These are phyloP conservation scores for Glonium stellatum DNA, from an alignment of 495 filamentous ascomycete species.

Conservation along the genomic window DNA sequence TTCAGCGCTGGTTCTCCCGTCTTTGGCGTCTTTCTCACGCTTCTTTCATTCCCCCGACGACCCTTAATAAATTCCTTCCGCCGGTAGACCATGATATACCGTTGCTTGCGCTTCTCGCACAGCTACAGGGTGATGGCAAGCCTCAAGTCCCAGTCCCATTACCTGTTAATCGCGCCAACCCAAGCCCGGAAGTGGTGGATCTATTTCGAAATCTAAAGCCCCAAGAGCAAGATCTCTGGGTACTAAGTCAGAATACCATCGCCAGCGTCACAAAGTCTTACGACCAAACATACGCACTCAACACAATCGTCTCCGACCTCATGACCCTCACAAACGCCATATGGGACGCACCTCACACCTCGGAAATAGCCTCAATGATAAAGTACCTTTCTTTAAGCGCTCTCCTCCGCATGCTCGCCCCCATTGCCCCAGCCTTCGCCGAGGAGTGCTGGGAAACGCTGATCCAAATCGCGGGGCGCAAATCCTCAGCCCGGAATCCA, in stretches of 20 bases:
- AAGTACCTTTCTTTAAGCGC: slow-evolving; percentile 38
- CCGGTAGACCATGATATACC: not conserved
- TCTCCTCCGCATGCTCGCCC: slow-evolving; percentile 65
- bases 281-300: slow-evolving; percentile 62
- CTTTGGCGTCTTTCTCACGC: slow-evolving; percentile 47
- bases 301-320: slow-evolving; percentile 74
- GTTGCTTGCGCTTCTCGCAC: not conserved
- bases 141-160: not conserved
- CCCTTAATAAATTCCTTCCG: not conserved
- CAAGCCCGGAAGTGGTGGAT: not conserved
- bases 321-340: slow-evolving; percentile 71
- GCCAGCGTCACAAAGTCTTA: slow-evolving; percentile 61
- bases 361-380: slow-evolving; percentile 22
- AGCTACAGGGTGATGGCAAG: not conserved
- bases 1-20: slow-evolving; percentile 69
- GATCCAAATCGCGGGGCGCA: not conserved
- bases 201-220: not conserved
- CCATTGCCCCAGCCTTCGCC: slow-evolving; percentile 67
- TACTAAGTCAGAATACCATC: slow-evolving; percentile 60
- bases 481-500: not conserved
- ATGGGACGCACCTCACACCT: slow-evolving; percentile 30
- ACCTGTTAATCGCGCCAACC: not conserved
- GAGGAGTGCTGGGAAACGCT: slow-evolving; percentile 73
- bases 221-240: slow-evolving; percentile 44
- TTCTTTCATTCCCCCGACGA: not conserved